A percentile compares a stretch with the other conserved stretches of the same genome.
These are phyloP conservation scores for Irpex sp. DNA, from an alignment of 1,284 basidiomycete species.

Conservation along the genomic window DNA sequence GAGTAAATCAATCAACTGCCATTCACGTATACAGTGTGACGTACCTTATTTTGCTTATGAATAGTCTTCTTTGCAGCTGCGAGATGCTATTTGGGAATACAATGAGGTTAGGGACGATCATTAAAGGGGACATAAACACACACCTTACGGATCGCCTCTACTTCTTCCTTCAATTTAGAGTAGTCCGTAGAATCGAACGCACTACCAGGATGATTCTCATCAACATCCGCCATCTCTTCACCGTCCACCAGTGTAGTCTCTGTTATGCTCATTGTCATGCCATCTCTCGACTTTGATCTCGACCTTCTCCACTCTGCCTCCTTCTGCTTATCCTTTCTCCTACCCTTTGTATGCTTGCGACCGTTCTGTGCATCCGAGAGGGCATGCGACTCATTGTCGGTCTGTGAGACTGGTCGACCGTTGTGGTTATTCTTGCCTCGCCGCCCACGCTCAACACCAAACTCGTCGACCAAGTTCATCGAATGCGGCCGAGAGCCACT, in stretches of 20 bases:
- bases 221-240: constrained; percentile 8
- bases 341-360: constrained; percentile 12
- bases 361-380: constrained; percentile 12
- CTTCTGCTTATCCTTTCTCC: constrained; percentile 19
- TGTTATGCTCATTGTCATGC: constrained; percentile 15
- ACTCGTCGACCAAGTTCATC: background rate
- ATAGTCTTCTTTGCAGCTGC: constrained; percentile 47
- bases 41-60: constrained; percentile 58
- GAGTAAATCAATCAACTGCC: constrained; percentile 3
- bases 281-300: constrained; percentile 21
- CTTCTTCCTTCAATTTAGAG: constrained; percentile 34
- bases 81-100: constrained; percentile 33
- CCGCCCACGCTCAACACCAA: constrained; percentile 1
- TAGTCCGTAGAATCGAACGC: constrained; percentile 40
- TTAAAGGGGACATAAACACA: constrained; percentile 14
- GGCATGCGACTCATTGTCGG: constrained; percentile 17
- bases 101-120: background rate
- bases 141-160: constrained; percentile 50
- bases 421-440: constrained; percentile 15
- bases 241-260: constrained; percentile 14
- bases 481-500: constrained; percentile 1
- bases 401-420: constrained; percentile 9
- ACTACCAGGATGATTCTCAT: constrained; percentile 20
- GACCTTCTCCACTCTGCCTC: background rate
- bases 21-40: constrained; percentile 5